A percentile compares a stretch with the other conserved stretches of the same genome.
Evolutionary conservation across 2,329 filamentous ascomycete genomes (phyloP).

Genomic region (Colletotrichum spaethianum): DNA sequence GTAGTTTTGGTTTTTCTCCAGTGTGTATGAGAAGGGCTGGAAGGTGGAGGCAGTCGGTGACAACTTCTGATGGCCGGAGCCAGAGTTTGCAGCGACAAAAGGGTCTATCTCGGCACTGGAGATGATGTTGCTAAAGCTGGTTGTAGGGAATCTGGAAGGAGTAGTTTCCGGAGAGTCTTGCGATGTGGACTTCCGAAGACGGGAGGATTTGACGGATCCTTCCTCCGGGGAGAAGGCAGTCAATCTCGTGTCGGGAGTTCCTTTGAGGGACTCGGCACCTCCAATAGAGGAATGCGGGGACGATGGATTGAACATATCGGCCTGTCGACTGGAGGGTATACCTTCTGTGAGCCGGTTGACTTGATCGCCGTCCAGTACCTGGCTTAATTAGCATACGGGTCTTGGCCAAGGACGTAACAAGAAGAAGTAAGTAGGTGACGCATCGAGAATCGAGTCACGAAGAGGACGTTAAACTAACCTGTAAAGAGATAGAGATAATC

Average conservation of each 20-base stretch:
- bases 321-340: slow-evolving; percentile 25
- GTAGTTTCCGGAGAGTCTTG: slow-evolving; percentile 49
- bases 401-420: background rate
- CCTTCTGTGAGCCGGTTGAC: background rate
- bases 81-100: slow-evolving; percentile 62
- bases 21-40: slow-evolving; percentile 60
- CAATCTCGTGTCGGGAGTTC: slow-evolving; percentile 75
- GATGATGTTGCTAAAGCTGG: slow-evolving; percentile 45
- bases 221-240: slow-evolving; percentile 76
- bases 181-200: slow-evolving; percentile 52
- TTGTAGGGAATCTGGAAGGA: slow-evolving; percentile 46
- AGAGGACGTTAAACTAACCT: background rate
- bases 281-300: slow-evolving; percentile 68
- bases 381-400: background rate
- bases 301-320: slow-evolving; percentile 54
- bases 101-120: slow-evolving; percentile 64
- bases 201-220: slow-evolving; percentile 60
- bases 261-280: slow-evolving; percentile 69
- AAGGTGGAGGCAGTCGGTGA: slow-evolving; percentile 77
- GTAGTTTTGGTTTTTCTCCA: slow-evolving; percentile 4
- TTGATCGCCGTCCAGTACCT: background rate
- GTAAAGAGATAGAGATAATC: background rate
- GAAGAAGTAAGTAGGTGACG: background rate
- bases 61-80: slow-evolving; percentile 59
- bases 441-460: too few species aligned